These are phyloP conservation scores for Dryadomyces quercus-mongolicae DNA, from an alignment of 2,329 filamentous ascomycete species.

Conservation along the genomic window DNA sequence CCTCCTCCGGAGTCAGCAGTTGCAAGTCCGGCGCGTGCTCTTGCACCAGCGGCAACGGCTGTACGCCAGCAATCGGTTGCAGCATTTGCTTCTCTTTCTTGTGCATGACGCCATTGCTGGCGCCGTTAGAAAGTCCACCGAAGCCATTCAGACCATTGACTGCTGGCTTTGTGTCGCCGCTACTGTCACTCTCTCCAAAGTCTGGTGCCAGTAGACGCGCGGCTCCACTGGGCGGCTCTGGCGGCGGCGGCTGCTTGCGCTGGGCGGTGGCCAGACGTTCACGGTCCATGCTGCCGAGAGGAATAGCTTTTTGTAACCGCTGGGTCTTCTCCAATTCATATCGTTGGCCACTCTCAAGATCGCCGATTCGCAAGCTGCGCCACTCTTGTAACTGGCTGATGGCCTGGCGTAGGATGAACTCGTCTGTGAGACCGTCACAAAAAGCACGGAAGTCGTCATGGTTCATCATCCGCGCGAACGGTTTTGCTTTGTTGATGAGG, in stretches of 20 bases:
- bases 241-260: constrained; percentile 54
- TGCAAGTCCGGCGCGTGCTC: constrained; percentile 76
- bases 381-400: constrained; percentile 89
- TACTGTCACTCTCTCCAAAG: neutral
- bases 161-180: constrained; percentile 12
- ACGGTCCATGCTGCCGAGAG: constrained; percentile 77
- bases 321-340: constrained; percentile 81
- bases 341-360: constrained; percentile 76
- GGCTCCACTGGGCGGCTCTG: constrained; percentile 65
- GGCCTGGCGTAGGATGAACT: constrained; percentile 81
- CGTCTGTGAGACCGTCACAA: constrained; percentile 74
- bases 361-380: constrained; percentile 73
- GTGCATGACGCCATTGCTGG: constrained; percentile 14
- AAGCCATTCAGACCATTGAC: neutral
- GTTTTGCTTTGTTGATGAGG: constrained; percentile 83
- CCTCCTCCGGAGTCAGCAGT: constrained; percentile 71
- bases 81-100: constrained; percentile 40
- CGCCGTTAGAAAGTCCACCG: constrained; percentile 34
- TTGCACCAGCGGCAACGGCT: constrained; percentile 55
- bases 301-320: constrained; percentile 56
- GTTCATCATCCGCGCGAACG: constrained; percentile 95
- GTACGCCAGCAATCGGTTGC: constrained; percentile 47
- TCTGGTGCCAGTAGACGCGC: constrained; percentile 57
- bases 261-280: constrained; percentile 60
- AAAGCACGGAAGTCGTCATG: constrained; percentile 80